Conservation (phyloP, 108 stramenopile species). For the Discostella stelligeroides region DNA sequence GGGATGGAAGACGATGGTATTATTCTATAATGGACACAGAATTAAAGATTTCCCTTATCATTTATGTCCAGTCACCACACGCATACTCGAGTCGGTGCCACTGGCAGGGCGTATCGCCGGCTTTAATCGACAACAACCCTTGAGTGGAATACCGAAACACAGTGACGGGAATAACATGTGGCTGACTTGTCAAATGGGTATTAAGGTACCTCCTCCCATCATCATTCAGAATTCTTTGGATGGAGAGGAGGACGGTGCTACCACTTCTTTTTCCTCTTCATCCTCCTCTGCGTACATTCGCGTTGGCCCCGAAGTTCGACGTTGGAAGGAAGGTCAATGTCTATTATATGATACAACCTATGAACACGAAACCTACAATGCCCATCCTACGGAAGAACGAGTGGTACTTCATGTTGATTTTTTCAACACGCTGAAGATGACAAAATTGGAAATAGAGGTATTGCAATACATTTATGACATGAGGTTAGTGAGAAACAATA, state of each 20-base stretch:
- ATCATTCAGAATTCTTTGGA: slow-evolving; percentile 21
- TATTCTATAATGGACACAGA: slow-evolving; percentile 86
- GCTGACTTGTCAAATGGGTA: slow-evolving; percentile 86
- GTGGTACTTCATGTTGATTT: slow-evolving; percentile 90
- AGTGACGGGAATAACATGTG: slow-evolving; percentile 92
- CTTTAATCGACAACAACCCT: slow-evolving; percentile 83
- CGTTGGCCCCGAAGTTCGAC: slow-evolving; percentile 74
- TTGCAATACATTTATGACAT: slow-evolving; percentile 87
- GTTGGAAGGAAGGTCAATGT: slow-evolving; percentile 72
- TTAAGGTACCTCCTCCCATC: slow-evolving; percentile 54
- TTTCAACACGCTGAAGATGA: slow-evolving; percentile 84
- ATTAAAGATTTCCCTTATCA: slow-evolving; percentile 88
- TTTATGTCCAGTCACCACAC: slow-evolving; percentile 79
- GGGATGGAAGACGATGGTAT: slow-evolving; percentile 85
- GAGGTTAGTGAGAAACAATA: no score
- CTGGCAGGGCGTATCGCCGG: slow-evolving; percentile 86
- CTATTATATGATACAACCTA: slow-evolving; percentile 88
- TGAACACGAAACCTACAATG: slow-evolving; percentile 85
- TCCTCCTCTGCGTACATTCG: slow-evolving; percentile 62
- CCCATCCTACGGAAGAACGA: slow-evolving; percentile 66
- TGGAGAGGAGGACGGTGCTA: slow-evolving; percentile 26
- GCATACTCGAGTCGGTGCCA: slow-evolving; percentile 78
- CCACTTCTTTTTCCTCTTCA: background rate
- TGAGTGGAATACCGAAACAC: slow-evolving; percentile 79
- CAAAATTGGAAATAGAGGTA: slow-evolving; percentile 72